Conservation (phyloP, 805 yeast species). For the Yarrowia bubula region DNA sequence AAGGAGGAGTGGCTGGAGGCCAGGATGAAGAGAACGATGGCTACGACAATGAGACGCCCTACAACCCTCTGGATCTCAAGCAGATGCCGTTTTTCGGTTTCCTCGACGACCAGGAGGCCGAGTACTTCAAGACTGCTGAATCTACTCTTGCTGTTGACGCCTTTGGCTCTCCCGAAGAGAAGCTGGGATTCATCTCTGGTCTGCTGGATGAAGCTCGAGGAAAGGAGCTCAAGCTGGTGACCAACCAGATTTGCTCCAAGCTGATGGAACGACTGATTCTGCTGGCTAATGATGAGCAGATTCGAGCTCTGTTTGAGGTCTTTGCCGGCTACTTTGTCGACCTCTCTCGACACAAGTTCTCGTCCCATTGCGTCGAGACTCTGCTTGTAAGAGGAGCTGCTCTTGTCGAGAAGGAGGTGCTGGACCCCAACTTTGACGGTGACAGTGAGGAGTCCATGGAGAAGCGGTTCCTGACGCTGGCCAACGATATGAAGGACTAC, state of each 20-base stretch:
- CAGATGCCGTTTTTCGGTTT: slow-evolving; percentile 67
- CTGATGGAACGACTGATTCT: slow-evolving; percentile 83
- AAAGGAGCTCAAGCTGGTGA: slow-evolving; percentile 85
- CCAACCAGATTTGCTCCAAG: slow-evolving; percentile 93
- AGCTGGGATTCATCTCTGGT: slow-evolving; percentile 65
- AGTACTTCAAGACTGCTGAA: slow-evolving; percentile 91
- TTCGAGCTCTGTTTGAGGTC: slow-evolving; percentile 61
- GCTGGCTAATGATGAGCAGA: slow-evolving; percentile 59
- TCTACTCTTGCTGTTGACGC: slow-evolving; percentile 78
- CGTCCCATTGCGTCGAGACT: slow-evolving; percentile 92
- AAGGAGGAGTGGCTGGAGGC: slow-evolving; percentile 12
- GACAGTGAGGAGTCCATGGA: slow-evolving; percentile 56
- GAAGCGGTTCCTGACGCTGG: slow-evolving; percentile 58
- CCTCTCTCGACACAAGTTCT: slow-evolving; percentile 79
- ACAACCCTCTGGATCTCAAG: slow-evolving; percentile 17
- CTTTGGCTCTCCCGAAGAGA: slow-evolving; percentile 71
- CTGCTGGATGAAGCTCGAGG: slow-evolving; percentile 84
- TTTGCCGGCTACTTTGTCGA: slow-evolving; percentile 75
- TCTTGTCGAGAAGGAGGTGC: slow-evolving; percentile 67
- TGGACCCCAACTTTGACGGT: slow-evolving; percentile 40
- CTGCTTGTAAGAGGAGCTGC: slow-evolving; percentile 72
- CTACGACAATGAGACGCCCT: background rate
- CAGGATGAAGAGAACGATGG: slow-evolving; percentile 5
- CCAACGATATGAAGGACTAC: slow-evolving; percentile 64
- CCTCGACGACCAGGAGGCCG: slow-evolving; percentile 78